Evolutionary conservation across 1,139 yeast species (phyloP).

Genomic region (Yamadazyma sp.): DNA sequence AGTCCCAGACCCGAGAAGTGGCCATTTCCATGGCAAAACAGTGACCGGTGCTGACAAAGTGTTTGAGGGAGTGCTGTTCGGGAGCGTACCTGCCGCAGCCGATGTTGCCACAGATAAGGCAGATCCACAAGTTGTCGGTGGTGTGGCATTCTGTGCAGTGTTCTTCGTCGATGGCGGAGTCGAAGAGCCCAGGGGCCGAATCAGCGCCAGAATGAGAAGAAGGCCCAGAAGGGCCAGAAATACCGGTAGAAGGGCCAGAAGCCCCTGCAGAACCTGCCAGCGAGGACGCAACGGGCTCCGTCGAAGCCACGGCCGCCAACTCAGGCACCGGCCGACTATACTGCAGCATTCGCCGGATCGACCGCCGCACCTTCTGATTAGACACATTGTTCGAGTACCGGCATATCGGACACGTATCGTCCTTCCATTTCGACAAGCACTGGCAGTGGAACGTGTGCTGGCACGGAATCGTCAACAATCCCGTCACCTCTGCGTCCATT

Average conservation of each 20-base stretch:
- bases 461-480: slow-evolving; percentile 83
- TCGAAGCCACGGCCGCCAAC: too few relatives aligned
- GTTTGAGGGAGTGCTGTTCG: slow-evolving; percentile 80
- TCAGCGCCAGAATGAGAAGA: slow-evolving; percentile 15
- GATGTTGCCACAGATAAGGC: slow-evolving; percentile 47
- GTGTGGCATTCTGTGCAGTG: slow-evolving; percentile 37
- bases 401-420: slow-evolving; percentile 91
- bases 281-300: background rate
- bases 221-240: slow-evolving; percentile 6
- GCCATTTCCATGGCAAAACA: slow-evolving; percentile 89
- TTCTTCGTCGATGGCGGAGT: slow-evolving; percentile 21
- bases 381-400: slow-evolving; percentile 61
- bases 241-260: background rate
- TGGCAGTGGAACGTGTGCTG: slow-evolving; percentile 94
- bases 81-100: slow-evolving; percentile 69
- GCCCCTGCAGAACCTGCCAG: background rate
- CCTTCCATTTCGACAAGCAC: slow-evolving; percentile 86
- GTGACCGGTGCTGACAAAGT: slow-evolving; percentile 75
- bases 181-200: too few relatives aligned
- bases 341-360: slow-evolving; percentile 36
- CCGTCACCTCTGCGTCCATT: slow-evolving; percentile 81
- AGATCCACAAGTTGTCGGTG: slow-evolving; percentile 40
- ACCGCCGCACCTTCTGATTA: slow-evolving; percentile 35
- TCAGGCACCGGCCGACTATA: too few relatives aligned
- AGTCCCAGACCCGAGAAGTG: slow-evolving; percentile 93